Evolutionary conservation across 306 rosid genomes (phyloP), one percentile per base, ranked within the genome.

Genomic region (Trifolium repens): DNA sequence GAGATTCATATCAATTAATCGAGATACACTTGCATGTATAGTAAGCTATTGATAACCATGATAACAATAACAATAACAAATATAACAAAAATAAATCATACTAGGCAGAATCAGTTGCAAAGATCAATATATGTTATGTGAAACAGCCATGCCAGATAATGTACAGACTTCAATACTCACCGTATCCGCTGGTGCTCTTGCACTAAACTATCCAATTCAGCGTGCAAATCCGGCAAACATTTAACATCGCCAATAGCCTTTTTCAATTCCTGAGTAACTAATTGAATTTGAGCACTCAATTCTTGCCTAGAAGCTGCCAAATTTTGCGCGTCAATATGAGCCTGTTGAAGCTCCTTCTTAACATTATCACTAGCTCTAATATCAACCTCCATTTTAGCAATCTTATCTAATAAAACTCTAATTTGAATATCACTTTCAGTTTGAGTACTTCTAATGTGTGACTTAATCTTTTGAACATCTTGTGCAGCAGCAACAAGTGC

Each of bases 351-450:
- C 24, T 94, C 93, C 85, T 85, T 88, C 86, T 85, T 89, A 74
- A 90, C 72, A 75, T 72, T 75, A 77, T 89, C 97, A 78, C 96
- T 81, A 2, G 89, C 92, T 79, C 77, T 80, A 68, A 88, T 69
- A 67, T 87, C 88, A 46, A 72, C 85, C 67, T 94, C 96, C 85
- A 80, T 82, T 84, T 89, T 89, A 0, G 78, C 80, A 67, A 90
- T 89, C 86, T 90, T 94, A 69, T 94, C 99, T 35, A 88, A 34
- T 69, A 92, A 85, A 77, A 83, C 87, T 42, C 91, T 84, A 66
- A 86, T 84, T 78, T 94, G 96, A 76, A 91, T 87, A 75, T 94
- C 99, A 35, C 88, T 87, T 69, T 92, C 97, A 7, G 96, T 90
- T 75, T 90, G 93, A 71, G 87, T 80, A 71, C 96, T 94, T 81